Evolutionary conservation across 2,329 filamentous ascomycete species (phyloP), one percentile per base, ranked within the genome.

Genomic region (Xylaria digitata): DNA sequence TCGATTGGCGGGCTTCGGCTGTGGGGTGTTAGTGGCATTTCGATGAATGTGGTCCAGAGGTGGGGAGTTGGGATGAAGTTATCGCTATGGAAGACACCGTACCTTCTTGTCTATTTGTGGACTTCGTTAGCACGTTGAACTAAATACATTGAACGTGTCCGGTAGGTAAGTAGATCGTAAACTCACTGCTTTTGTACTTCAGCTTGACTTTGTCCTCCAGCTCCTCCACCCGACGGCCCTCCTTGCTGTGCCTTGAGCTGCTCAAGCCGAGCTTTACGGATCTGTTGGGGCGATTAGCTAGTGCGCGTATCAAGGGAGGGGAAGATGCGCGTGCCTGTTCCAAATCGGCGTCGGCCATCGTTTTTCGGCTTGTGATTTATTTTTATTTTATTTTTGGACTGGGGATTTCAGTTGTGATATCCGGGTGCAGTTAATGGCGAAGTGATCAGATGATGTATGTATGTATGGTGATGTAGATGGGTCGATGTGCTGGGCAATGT

Each of bases 181-280:
- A 78, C 84, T 82, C 78, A 90, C 89, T 88, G 85, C 79, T 86
- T 86, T 76, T 92, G 85, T 63, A 92, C 88, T 70, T 77, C 74
- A 15, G 92, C 87, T 66, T 87, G 83, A 69, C 83, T 82, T 57
- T 82, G 80, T 59, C 79, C 82, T 64, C 82, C 79, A 61, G 79
- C 78, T 65, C 78, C 80, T 63, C 83, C 80, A 56, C 80, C 81
- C 60, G 78, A 79, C 59, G 80, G 78, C 73, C 82, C 84, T 67
- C 83, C 84, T 70, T 86, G 82, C 80, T 92, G 84, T 74, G 94
- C 87, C 81, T 96, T 96, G 72, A 98, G 90, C 83, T 99, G 94
- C 81, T 95, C 92, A 61, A 97, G 90, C 70, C 96, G 93, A 75
- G 95, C 95, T 80, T 93, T 92, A 78, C 95, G 87, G 78, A 98